Percentiles rank a stretch among this genome's conserved stretches.
Conservation (phyloP, 2,329 filamentous ascomycete genomes). For the Venturiaceae sp. region DNA sequence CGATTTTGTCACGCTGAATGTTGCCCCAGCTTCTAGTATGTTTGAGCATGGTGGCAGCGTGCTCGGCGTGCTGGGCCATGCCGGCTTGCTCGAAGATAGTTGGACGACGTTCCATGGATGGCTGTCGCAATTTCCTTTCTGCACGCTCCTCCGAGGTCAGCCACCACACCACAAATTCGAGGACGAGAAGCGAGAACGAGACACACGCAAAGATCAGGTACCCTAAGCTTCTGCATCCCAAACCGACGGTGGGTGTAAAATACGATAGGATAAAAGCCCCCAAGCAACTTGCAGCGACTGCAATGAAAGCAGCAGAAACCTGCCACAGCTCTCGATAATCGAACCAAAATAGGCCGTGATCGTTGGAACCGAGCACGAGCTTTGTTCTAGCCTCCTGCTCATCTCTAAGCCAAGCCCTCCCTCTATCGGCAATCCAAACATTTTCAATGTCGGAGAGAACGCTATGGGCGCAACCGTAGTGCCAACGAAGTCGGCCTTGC, state of each 20-base stretch:
- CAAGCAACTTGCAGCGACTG: slow-evolving; percentile 1
- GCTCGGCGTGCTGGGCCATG: not conserved
- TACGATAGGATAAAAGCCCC: slow-evolving; percentile 8
- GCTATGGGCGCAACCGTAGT: slow-evolving; percentile 9
- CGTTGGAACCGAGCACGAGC: slow-evolving; percentile 4
- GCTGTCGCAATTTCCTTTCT: not conserved
- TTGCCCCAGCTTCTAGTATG: not conserved
- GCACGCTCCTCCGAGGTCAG: slow-evolving; percentile 2
- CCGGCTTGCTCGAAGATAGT: not conserved
- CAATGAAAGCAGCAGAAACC: not conserved
- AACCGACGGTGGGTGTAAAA: slow-evolving; percentile 9
- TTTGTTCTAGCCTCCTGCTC: slow-evolving; percentile 5
- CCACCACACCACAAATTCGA: slow-evolving; percentile 7
- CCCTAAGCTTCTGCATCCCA: slow-evolving; percentile 7
- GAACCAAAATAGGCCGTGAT: slow-evolving; percentile 9
- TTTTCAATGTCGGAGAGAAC: slow-evolving; percentile 10
- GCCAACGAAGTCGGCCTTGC: slow-evolving; percentile 9
- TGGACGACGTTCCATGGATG: not conserved
- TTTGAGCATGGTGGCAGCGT: not conserved
- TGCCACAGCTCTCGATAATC: slow-evolving; percentile 9
- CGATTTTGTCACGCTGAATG: not conserved
- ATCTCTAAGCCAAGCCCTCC: slow-evolving; percentile 8
- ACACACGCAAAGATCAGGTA: slow-evolving; percentile 6
- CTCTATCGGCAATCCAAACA: slow-evolving; percentile 7
- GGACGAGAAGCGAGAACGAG: not conserved